Evolutionary conservation across 176 grass and related monocot species (phyloP).

Genomic region (Thalia dealbata): DNA sequence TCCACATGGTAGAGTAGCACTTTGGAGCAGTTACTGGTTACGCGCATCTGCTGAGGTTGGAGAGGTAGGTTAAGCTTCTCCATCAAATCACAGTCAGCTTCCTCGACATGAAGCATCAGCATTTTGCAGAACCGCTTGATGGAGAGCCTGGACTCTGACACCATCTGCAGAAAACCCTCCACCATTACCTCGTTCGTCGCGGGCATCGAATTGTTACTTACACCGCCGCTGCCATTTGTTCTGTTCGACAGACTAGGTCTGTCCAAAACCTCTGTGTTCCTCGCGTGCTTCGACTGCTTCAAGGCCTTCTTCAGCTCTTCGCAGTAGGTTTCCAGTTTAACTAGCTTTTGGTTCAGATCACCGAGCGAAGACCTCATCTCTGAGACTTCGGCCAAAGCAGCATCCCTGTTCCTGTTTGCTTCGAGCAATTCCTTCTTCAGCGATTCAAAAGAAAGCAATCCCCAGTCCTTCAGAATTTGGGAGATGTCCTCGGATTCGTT

Average conservation of each 20-base stretch:
- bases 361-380: slow-evolving; percentile 13
- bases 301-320: slow-evolving; percentile 76
- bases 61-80: slow-evolving; percentile 62
- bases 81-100: slow-evolving; percentile 48
- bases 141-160: slow-evolving; percentile 80
- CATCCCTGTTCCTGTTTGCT: not conserved
- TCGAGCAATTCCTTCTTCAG: slow-evolving; percentile 14
- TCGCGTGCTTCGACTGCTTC: slow-evolving; percentile 51
- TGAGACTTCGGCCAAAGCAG: not conserved
- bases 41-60: slow-evolving; percentile 41
- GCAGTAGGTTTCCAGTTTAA: slow-evolving; percentile 38
- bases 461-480: not conserved
- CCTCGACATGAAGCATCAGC: slow-evolving; percentile 61
- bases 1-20: slow-evolving; percentile 66
- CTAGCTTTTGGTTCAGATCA: slow-evolving; percentile 7
- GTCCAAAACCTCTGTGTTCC: slow-evolving; percentile 29
- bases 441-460: slow-evolving; percentile 7
- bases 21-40: slow-evolving; percentile 41
- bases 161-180: slow-evolving; percentile 90
- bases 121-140: slow-evolving; percentile 89
- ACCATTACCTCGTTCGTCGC: slow-evolving; percentile 86
- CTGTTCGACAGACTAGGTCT: slow-evolving; percentile 43
- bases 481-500: slow-evolving; percentile 39
- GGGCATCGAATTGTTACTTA: slow-evolving; percentile 48
- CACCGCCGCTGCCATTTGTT: slow-evolving; percentile 30